Base-by-base conservation (phyloP, 2,329 filamentous ascomycete genomes). In the Malbranchea zuffiana region DNA sequence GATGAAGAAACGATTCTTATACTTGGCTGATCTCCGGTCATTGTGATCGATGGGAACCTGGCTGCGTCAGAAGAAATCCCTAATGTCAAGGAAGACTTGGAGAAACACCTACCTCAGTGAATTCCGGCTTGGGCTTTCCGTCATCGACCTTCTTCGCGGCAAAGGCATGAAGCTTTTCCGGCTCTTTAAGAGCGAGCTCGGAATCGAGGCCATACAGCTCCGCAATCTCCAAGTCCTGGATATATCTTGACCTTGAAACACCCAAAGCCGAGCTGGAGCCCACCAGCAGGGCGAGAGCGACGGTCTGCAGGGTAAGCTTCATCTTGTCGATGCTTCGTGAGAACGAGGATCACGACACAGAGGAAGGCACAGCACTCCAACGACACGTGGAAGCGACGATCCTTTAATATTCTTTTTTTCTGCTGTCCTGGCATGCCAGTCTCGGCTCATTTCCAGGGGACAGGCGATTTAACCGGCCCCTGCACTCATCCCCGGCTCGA, bases 1-100 rank as follows among this genome's bases (percentile, higher is more conserved):
- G 30, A 72, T 68, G 47, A 68, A 72, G 49, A 71, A 75, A 31
- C 69, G 62, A 50, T 74, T 70, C 33, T 61, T 60, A 49, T 73
- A 74, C 1, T 68, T 74, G 12, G 56, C 66, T 40, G 63, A 61
- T 5, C 5, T 11, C 8, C 59, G 32, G 33, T 55, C 41, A 5
- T 48, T 42, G 31, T 59, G 55, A 32, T 59, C 53, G 33, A 57
- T 52, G 4, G 52, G 55, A 8, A 59, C 47, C 56, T 56, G 30
- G n/a, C 34, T 19, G n/a, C 24, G 4, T 36, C 23, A 25, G 17
- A 17, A 25, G 20, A 16, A n/a, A 3, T 15, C 23, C 8, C 7
- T n/a, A n/a, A 4, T 5, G 8, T 18, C 5, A 18, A 7, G 20
- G 15, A 11, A 10, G 11, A 3, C 15, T 15, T 3, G 21, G 20